Evolutionary conservation across 116 monocot genomes (phyloP).

Genomic region (Posidonia oceanica): DNA sequence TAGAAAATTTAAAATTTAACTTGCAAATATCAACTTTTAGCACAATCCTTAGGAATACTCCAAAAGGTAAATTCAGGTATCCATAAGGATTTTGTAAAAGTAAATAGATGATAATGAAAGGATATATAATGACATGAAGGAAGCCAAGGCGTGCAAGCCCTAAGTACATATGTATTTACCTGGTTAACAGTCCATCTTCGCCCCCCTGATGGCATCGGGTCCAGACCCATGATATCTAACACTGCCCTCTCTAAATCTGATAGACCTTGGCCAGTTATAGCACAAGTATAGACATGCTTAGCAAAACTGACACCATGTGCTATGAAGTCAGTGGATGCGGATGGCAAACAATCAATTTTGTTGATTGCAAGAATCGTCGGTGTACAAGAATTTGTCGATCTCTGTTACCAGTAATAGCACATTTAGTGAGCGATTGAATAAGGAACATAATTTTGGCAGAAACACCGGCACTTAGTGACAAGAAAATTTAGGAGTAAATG

Average conservation of each 20-base stretch:
- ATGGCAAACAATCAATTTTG: constrained; percentile 73
- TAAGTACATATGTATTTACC: constrained; percentile 17
- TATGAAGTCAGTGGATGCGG: constrained; percentile 14
- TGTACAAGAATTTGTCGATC: constrained; percentile 14
- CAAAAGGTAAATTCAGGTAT: too few relatives aligned
- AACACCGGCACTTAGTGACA: neutral
- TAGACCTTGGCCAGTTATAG: constrained; percentile 77
- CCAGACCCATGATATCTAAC: constrained; percentile 60
- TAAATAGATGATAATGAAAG: too few relatives aligned
- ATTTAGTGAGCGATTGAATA: neutral
- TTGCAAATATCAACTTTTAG: too few relatives aligned
- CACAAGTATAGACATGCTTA: constrained; percentile 58
- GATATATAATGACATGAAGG: too few relatives aligned
- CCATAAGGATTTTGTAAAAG: too few relatives aligned
- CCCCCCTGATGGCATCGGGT: constrained; percentile 43
- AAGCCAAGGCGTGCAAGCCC: neutral
- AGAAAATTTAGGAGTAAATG: neutral
- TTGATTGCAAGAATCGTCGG: constrained; percentile 83
- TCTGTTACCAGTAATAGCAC: constrained; percentile 22
- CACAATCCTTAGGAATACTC: too few relatives aligned
- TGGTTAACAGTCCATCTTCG: constrained; percentile 89
- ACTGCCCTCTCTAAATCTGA: constrained; percentile 69
- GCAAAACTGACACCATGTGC: constrained; percentile 22
- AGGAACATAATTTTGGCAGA: neutral
- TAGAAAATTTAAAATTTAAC: too few relatives aligned